These are phyloP conservation scores for Lentinula novae-zelandiae DNA, from an alignment of 1,284 basidiomycete species.

Conservation along the genomic window DNA sequence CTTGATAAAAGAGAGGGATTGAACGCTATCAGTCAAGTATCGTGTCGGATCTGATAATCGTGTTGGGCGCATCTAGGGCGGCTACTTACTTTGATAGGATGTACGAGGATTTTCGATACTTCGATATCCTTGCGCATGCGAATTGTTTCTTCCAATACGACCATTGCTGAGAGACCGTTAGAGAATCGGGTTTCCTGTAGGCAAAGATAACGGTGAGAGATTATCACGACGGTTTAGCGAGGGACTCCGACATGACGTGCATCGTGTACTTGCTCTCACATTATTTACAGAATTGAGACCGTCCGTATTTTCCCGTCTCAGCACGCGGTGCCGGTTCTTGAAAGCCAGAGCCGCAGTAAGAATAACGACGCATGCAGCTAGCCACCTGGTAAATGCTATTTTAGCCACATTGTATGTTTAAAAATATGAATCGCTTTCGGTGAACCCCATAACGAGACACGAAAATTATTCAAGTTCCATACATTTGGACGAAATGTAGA, in stretches of 20 bases:
- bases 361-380: neutral
- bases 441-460: neutral
- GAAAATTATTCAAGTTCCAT: neutral
- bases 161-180: neutral
- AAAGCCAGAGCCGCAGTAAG: neutral
- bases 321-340: neutral
- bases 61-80: neutral
- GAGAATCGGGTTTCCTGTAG: neutral
- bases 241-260: neutral
- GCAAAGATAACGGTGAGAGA: neutral
- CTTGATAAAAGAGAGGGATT: conserved; percentile 25
- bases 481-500: too few relatives aligned
- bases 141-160: conserved; percentile 6
- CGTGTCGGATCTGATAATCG: neutral
- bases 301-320: neutral
- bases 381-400: neutral
- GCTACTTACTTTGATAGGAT: conserved; percentile 59
- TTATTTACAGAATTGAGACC: neutral
- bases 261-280: neutral
- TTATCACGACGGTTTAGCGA: neutral
- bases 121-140: conserved; percentile 34
- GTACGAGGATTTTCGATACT: conserved; percentile 60
- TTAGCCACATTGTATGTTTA: neutral
- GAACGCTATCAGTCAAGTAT: neutral
- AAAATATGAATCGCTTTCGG: neutral